Conservation (phyloP, 352 stramenopile species). For the Phytophthora pseudosyringae region DNA sequence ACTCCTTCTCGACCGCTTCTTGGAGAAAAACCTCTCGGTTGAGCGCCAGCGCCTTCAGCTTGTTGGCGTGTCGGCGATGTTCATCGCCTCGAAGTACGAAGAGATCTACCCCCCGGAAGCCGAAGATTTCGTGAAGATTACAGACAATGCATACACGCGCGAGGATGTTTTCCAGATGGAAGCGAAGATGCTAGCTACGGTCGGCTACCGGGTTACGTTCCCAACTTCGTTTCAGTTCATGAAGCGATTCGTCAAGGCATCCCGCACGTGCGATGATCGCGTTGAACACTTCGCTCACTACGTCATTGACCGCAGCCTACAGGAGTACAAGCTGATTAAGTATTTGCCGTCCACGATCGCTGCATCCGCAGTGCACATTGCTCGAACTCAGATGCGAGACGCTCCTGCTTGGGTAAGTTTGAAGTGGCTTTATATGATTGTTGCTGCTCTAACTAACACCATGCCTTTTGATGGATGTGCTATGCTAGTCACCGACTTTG, state of each 20-base stretch:
- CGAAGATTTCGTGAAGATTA: slow-evolving; percentile 97
- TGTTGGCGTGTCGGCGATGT: slow-evolving; percentile 95
- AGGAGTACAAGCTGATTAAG: slow-evolving; percentile 98
- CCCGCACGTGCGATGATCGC: slow-evolving; percentile 70
- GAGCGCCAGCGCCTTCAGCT: slow-evolving; percentile 93
- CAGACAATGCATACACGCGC: slow-evolving; percentile 94
- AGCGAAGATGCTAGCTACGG: slow-evolving; percentile 69
- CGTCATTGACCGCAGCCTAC: slow-evolving; percentile 97
- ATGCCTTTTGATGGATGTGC: slow-evolving; percentile 3
- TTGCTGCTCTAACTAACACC: slow-evolving; percentile 14
- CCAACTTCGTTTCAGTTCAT: slow-evolving; percentile 88
- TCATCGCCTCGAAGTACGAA: slow-evolving; percentile 98
- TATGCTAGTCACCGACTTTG: slow-evolving; percentile 64
- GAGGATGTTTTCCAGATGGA: slow-evolving; percentile 88
- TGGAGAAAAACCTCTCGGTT: slow-evolving; percentile 77
- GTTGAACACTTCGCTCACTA: slow-evolving; percentile 96
- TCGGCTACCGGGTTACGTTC: slow-evolving; percentile 85
- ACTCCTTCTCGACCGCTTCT: slow-evolving; percentile 82
- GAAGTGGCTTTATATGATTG: not conserved
- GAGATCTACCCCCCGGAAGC: slow-evolving; percentile 96
- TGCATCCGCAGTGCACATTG: slow-evolving; percentile 97
- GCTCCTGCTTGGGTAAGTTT: slow-evolving; percentile 75
- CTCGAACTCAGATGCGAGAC: slow-evolving; percentile 83
- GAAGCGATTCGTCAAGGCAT: slow-evolving; percentile 88
- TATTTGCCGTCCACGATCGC: slow-evolving; percentile 98